These are phyloP conservation scores for Lasiodiplodia citricola DNA, from an alignment of 2,329 filamentous ascomycete species.

Conservation along the genomic window DNA sequence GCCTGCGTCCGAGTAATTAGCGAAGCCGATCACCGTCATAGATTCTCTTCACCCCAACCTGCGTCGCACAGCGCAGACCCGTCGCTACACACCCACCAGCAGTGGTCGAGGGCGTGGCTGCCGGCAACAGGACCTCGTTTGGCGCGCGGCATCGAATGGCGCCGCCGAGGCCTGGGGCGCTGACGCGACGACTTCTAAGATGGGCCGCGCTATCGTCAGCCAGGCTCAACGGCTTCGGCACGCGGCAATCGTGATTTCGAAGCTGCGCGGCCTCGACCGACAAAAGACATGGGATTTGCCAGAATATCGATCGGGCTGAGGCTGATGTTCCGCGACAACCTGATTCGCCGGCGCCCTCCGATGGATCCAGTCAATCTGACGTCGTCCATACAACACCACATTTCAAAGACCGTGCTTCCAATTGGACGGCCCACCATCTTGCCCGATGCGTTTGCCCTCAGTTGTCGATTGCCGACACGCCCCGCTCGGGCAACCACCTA, in stretches of 20 bases:
- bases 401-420: not conserved
- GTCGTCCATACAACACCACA: constrained; percentile 10
- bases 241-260: constrained; percentile 1
- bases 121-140: not conserved
- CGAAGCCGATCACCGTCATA: constrained; percentile 23
- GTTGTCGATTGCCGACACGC: not conserved
- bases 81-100: not conserved
- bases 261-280: not conserved
- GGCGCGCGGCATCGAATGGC: not conserved
- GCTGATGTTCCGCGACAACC: not conserved
- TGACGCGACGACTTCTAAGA: not conserved
- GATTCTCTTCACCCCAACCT: not conserved
- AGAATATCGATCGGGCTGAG: not conserved
- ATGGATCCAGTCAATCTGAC: constrained; percentile 3
- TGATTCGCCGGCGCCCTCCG: not conserved
- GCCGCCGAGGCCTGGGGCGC: not conserved
- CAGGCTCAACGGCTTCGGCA: not conserved
- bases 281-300: constrained; percentile 10
- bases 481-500: not conserved
- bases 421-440: not conserved
- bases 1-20: constrained; percentile 8
- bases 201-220: not conserved
- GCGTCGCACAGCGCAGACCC: no score
- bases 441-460: not conserved
- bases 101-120: not conserved